Conservation (phyloP, 169 alveolate species). For the Eimeria zaria region DNA sequence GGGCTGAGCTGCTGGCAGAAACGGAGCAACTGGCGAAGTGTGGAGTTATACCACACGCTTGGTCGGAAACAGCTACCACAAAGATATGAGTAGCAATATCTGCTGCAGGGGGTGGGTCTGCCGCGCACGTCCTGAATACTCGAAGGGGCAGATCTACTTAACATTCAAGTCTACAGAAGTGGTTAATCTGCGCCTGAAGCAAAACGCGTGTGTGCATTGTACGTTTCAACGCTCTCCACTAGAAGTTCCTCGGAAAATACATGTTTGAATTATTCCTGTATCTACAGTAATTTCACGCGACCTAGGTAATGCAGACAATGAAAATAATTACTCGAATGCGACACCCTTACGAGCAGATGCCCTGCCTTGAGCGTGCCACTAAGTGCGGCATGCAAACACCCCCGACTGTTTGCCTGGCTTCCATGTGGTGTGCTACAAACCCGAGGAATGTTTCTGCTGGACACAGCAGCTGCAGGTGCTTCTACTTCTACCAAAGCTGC, state of each 20-base stretch:
- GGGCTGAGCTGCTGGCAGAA: neutral
- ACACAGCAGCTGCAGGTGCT: neutral
- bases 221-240: neutral
- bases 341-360: neutral
- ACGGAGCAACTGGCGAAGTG: neutral
- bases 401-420: neutral
- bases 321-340: neutral
- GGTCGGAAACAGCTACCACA: neutral
- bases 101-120: neutral
- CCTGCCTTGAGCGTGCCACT: neutral
- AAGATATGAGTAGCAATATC: neutral
- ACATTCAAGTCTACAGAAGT: neutral
- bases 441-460: neutral
- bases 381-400: neutral
- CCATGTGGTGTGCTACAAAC: neutral
- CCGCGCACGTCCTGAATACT: neutral
- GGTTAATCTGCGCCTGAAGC: neutral
- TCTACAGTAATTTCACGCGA: neutral
- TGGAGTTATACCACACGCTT: neutral
- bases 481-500: neutral
- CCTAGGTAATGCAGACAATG: neutral
- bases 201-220: neutral
- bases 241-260: neutral
- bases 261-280: neutral
- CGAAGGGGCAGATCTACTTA: neutral